A percentile compares a stretch with the other conserved stretches of the same genome.
Conservation (phyloP, 2,329 filamentous ascomycete species). For the Fusarium coicis region DNA sequence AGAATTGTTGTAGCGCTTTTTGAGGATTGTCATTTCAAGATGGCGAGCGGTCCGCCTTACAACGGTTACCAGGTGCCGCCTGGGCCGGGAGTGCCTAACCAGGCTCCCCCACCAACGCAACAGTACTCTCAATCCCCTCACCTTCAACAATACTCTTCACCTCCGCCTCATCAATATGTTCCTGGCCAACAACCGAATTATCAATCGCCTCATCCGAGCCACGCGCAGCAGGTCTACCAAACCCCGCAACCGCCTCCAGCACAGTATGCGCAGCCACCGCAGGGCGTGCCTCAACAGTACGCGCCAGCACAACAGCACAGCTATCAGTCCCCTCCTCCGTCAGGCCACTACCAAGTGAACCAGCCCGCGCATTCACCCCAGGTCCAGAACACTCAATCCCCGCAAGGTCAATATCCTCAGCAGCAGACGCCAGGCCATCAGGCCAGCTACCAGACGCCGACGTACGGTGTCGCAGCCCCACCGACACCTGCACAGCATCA, state of each 20-base stretch:
- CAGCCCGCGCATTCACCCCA: not conserved
- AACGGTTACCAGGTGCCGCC: conserved; percentile 11
- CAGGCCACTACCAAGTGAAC: not conserved
- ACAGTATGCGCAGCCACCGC: not conserved
- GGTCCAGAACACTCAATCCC: not conserved
- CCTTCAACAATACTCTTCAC: not conserved
- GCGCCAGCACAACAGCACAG: not conserved
- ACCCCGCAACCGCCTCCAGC: not conserved
- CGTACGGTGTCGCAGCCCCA: conserved; percentile 16
- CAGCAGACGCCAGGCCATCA: not conserved
- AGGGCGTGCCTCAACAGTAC: not conserved
- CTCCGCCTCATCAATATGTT: not conserved
- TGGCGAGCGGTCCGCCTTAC: conserved; percentile 14
- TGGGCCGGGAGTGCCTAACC: not conserved
- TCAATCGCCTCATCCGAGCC: not conserved
- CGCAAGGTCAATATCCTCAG: not conserved
- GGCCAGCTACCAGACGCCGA: not conserved
- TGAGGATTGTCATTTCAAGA: not conserved
- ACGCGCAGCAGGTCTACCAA: not conserved
- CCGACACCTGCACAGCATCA: conserved; percentile 14
- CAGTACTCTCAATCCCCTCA: not conserved
- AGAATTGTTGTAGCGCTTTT: not conserved
- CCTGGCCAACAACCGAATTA: not conserved
- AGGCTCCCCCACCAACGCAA: not conserved
- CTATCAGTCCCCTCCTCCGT: not conserved